Evolutionary conservation across 2,329 filamentous ascomycete genomes (phyloP), one percentile per base, ranked within the genome.

Genomic region (Lachnellula hyalina): DNA sequence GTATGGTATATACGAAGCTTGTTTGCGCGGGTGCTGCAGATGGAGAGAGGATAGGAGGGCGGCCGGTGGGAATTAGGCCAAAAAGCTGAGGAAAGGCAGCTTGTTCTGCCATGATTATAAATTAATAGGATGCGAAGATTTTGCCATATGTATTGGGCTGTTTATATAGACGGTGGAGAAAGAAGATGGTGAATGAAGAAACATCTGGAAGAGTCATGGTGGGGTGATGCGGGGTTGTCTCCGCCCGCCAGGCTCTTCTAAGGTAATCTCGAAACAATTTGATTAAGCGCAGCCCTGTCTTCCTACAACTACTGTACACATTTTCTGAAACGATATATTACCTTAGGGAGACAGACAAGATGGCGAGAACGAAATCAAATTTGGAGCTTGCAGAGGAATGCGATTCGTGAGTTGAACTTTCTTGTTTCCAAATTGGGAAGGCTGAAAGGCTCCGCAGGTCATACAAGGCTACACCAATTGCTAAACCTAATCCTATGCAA

Each of bases 1-100:
- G 71, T 53, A 82, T 73, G 49, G 73, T 72, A 71, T 80, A 86
- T 54, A 84, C 74, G 62, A 83, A 77, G n/a, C 77, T 80, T 2
- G 77, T 79, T 49, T 74, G 73, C 0, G 78, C 76, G 0, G 78
- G 82, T 2, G 74, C 70, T n/a, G 77, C 76, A 32, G 78, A 74
- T 1, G 83, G 82, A 1, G 71, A 67, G 2, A 77, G 81, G 55
- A 85, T 74, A 50, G 84, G 74, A 1, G 81, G 77, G 57, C 79
- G 79, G 54, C 82, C 82, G 23, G 83, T 78, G 12, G 83, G 82
- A 54, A 86, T 75, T 23, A 68, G 54, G 21, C 66, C 66, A 40
- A 68, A 68, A 36, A 67, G 56, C 44, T 66, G 65, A 3, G 63
- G 64, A 23, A 67, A 49, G 34, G 49, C 52, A 34, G 49, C 53